phyloP scores from a whole-genome alignment of 768 basidiomycete genomes.

The Cystobasidium onofrii region DNA sequence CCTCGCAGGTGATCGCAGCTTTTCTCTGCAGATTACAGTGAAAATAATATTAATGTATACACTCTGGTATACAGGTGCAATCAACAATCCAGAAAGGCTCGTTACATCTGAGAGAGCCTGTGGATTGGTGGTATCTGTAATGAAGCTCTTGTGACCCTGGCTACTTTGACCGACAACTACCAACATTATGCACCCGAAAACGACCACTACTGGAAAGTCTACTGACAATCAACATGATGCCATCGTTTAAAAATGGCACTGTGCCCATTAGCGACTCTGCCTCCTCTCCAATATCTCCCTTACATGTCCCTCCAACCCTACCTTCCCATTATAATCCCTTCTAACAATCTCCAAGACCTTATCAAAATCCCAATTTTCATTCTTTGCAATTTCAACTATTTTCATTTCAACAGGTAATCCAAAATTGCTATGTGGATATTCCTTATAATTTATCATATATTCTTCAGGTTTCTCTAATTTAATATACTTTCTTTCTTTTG shows the following conservation, averaged over 20 bases:
- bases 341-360: slow-evolving; percentile 59
- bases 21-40: not conserved
- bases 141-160: too few species aligned
- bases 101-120: too few species aligned
- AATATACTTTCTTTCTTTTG: slow-evolving; percentile 34
- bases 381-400: slow-evolving; percentile 61
- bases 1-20: not conserved
- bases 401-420: slow-evolving; percentile 70
- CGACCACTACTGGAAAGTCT: too few species aligned
- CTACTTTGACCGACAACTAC: too few species aligned
- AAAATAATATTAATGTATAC: too few species aligned
- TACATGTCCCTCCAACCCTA: slow-evolving; percentile 66
- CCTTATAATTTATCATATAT: slow-evolving; percentile 29
- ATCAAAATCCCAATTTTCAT: slow-evolving; percentile 56
- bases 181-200: too few species aligned
- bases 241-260: too few species aligned
- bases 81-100: too few species aligned
- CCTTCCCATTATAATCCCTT: slow-evolving; percentile 51
- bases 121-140: too few species aligned
- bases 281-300: slow-evolving; percentile 64
- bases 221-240: too few species aligned
- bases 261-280: slow-evolving; percentile 49
- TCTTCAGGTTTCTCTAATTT: slow-evolving; percentile 31
- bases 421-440: slow-evolving; percentile 47
- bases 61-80: too few species aligned